Base-by-base conservation (phyloP, 129 eudicot genomes). In the Flaveria sonorensis region DNA sequence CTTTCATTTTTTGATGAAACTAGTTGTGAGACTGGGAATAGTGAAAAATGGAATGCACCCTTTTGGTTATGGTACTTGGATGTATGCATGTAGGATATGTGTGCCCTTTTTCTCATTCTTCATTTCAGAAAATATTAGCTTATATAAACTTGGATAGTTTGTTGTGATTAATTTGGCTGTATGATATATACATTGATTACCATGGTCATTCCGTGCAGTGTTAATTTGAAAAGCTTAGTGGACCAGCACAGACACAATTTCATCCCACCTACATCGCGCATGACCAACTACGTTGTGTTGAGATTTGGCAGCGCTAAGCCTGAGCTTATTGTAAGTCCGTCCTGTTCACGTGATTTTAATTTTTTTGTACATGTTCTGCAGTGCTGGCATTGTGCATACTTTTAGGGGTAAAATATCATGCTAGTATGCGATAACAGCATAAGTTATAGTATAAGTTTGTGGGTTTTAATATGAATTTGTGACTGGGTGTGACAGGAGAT, bases 281-380 rank as follows among this genome's bases (percentile, higher is more conserved):
- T 93, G 98, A 93, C 98, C 43, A 93, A 93, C 68, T 93, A 93
- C 65, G 88, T 90, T 71, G 96, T 93, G 45, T 72, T 93, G 81
- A 81, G 91, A 61, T 93, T 87, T 82, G 92, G 96, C 26, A 78
- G 85, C 72, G 67, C 86, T 55, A 93, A 77, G 67, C 82, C 88
- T 50, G 92, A 83, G 64, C 61, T 77, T 74, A 83, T 74, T 76
- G 97, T 89, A 61, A 86, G 95, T 83, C 60, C 21, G 21, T 5
- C 28, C 42, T 23, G 10, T 39, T 47, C 72, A 13, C 45, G n/a
- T 45, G 50, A 30, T 78, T 47, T 9, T 28, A 46, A 30, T 32
- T 4, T 15, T 60, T 60, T 45, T 60, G 26, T 70, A 21, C 51
- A 15, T 40, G 62, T 52, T 20, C 45, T 2, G 21, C 42, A 0